Evolutionary conservation across 192 early-diverging fungal genomes (phyloP), one percentile per base, ranked within the genome.

Genomic region (Backusella luteola): DNA sequence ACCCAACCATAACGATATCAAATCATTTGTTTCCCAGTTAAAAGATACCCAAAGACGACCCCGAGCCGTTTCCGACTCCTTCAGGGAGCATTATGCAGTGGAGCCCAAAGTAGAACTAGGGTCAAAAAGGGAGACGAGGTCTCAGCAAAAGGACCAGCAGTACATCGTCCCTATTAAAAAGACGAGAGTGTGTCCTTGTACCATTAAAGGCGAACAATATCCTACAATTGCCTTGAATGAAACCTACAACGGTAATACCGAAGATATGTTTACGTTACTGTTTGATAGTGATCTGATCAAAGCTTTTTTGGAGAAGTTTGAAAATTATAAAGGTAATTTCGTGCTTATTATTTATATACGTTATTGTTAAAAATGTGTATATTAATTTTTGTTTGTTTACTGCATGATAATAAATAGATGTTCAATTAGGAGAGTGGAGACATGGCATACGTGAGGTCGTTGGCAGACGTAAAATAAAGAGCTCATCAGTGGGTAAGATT

Each of bases 271-370:
- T 66, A 82, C 82, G 34, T 76, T 89, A 19, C 12, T 89, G n/a
- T 88, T 88, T 63, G 80, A 80, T n/a, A 84, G 82, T 17, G 79
- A 80, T 19, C 87, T 89, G 49, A 74, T 75, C 23, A 76, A 85
- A 66, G 19, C 46, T 14, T 89, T 82, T 66, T 67, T 89, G 71
- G 79, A 56, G 3, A 81, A 82, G 23, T 82, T 81, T 8, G 84
- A 83, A 78, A 83, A 84, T 36, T 78, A 80, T 35, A 77, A 80
- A 34, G 86, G 87, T 80, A 12, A 81, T 73, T 63, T 63, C 2
- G 56, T 63, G 23, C 26, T 63, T 63, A 11, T 12, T 39, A 39
- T 39, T 39, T 39, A 39, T 12, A 39, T 39, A 2, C 11, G 11
- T 63, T 59, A 14, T 63, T 63, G 56, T 63, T 63, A 63, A 63